phyloP scores from a whole-genome alignment of 2,329 filamentous ascomycete genomes.

The Venturia pyrina region DNA sequence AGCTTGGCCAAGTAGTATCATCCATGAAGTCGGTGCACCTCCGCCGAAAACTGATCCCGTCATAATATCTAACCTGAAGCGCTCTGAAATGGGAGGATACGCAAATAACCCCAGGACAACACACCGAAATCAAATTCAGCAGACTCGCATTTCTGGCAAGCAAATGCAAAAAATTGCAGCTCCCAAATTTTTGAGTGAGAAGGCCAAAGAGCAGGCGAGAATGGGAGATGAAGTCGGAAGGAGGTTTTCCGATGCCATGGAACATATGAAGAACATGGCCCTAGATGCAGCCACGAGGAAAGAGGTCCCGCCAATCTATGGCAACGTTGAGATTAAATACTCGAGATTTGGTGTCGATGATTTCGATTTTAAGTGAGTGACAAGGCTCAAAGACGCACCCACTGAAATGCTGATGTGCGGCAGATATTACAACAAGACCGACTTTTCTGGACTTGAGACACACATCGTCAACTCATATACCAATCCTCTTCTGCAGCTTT shows the following conservation, averaged over 20 bases:
- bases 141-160: slow-evolving; percentile 53
- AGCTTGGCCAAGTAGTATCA: slow-evolving; percentile 74
- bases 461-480: slow-evolving; percentile 96
- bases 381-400: slow-evolving; percentile 5
- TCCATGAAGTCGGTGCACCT: slow-evolving; percentile 78
- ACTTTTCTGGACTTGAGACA: slow-evolving; percentile 84
- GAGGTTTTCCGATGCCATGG: slow-evolving; percentile 45
- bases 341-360: slow-evolving; percentile 99
- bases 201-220: slow-evolving; percentile 53
- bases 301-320: slow-evolving; percentile 81
- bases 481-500: slow-evolving; percentile 81
- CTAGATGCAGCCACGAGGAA: slow-evolving; percentile 63
- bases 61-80: slow-evolving; percentile 57
- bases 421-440: slow-evolving; percentile 89
- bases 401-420: slow-evolving; percentile 12
- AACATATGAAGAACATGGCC: slow-evolving; percentile 57
- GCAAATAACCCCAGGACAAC: slow-evolving; percentile 65
- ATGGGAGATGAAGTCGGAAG: slow-evolving; percentile 22
- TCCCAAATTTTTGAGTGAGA: slow-evolving; percentile 92
- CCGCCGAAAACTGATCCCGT: slow-evolving; percentile 64
- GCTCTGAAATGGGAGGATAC: slow-evolving; percentile 66
- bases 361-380: slow-evolving; percentile 80
- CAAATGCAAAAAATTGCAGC: slow-evolving; percentile 56
- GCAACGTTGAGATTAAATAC: slow-evolving; percentile 95
- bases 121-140: slow-evolving; percentile 73